Evolutionary conservation across 177 flowering plant species (phyloP).

Genomic region (Vitis hybrid): DNA sequence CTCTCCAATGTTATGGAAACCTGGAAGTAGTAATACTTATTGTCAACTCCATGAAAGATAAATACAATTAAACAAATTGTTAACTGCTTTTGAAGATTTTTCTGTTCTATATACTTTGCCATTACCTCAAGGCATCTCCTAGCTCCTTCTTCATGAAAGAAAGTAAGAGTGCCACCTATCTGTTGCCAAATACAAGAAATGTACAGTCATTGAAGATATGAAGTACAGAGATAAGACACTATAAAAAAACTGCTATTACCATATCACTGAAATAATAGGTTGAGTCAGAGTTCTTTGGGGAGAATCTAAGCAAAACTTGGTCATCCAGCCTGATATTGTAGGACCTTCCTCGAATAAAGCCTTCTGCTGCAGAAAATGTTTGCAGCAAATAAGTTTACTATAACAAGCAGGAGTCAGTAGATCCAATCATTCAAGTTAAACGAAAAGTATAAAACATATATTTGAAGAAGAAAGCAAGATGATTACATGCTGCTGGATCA

Average conservation of each 20-base stretch:
- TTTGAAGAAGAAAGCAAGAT: conserved; percentile 22
- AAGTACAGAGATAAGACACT: not conserved
- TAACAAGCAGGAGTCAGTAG: not conserved
- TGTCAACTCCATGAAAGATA: conserved; percentile 2
- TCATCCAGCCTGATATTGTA: conserved; percentile 96
- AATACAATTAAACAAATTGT: conserved; percentile 2
- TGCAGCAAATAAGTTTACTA: conserved; percentile 39
- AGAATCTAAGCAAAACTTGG: conserved; percentile 88
- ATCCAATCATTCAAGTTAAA: not conserved
- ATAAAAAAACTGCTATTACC: conserved; percentile 37
- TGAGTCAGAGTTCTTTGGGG: conserved; percentile 91
- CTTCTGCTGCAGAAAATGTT: conserved; percentile 90
- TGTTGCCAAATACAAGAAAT: conserved; percentile 20
- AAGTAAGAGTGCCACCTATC: conserved; percentile 98
- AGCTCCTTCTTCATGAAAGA: conserved; percentile 85
- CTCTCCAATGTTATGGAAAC: conserved; percentile 85
- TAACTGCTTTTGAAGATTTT: not conserved
- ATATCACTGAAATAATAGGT: conserved; percentile 88
- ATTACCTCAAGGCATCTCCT: conserved; percentile 96
- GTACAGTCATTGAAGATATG: conserved; percentile 9
- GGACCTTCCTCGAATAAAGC: conserved; percentile 90
- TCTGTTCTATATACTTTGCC: not conserved
- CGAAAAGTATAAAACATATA: not conserved
- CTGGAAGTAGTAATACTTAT: conserved; percentile 34
- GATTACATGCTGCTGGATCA: conserved; percentile 78